A percentile compares a stretch with the other conserved stretches of the same genome.
These are phyloP conservation scores for Cordyceps cateniannulata DNA, from an alignment of 2,329 filamentous ascomycete species.

Conservation along the genomic window DNA sequence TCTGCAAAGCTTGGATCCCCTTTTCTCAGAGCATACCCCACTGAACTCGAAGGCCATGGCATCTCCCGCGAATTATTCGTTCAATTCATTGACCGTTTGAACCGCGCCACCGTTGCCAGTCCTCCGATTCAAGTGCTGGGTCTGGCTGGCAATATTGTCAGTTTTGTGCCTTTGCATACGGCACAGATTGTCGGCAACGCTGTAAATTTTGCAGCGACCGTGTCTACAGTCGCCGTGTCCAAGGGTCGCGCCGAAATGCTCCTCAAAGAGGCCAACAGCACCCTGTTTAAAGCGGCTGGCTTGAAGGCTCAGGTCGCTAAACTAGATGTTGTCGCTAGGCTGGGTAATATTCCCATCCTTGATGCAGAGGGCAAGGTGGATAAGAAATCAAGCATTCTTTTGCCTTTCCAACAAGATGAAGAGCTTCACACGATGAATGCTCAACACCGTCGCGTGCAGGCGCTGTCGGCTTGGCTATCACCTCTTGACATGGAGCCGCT, in stretches of 20 bases:
- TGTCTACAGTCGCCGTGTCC: constrained; percentile 13
- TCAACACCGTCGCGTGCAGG: constrained; percentile 16
- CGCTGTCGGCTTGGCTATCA: constrained; percentile 14
- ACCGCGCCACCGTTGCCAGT: constrained; percentile 16
- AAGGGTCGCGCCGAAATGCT: constrained; percentile 17
- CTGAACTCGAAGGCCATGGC: constrained; percentile 11
- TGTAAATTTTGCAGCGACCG: constrained; percentile 10
- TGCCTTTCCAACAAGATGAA: constrained; percentile 11
- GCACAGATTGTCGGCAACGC: constrained; percentile 15
- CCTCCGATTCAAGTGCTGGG: constrained; percentile 17
- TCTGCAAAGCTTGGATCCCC: constrained; percentile 15
- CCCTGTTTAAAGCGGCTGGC: constrained; percentile 14
- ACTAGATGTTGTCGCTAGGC: constrained; percentile 17
- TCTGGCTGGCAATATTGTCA: constrained; percentile 14
- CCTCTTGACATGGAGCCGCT: constrained; percentile 14
- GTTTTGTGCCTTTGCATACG: constrained; percentile 17
- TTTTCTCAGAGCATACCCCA: constrained; percentile 17
- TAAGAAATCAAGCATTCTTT: constrained; percentile 12
- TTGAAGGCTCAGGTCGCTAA: constrained; percentile 15
- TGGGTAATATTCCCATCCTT: constrained; percentile 16
- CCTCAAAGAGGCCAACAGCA: constrained; percentile 14
- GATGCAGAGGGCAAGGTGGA: constrained; percentile 14
- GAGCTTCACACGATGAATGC: constrained; percentile 1
- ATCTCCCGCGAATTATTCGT: constrained; percentile 15
- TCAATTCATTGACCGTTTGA: constrained; percentile 17